Base-by-base conservation (phyloP, 2,329 filamentous ascomycete genomes). In the Periconia sp. region DNA sequence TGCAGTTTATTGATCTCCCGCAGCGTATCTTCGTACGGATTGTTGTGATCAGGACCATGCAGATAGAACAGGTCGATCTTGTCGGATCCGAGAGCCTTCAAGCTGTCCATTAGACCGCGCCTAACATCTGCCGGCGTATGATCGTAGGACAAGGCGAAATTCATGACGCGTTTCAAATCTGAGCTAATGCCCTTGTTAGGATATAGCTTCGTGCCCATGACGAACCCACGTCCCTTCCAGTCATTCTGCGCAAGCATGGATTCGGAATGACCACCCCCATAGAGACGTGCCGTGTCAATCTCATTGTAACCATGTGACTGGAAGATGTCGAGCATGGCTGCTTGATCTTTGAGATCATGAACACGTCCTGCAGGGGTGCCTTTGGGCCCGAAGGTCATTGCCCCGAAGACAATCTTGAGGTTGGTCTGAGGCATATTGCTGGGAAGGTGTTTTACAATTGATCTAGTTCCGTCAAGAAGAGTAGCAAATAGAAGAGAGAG, bases 1-100 rank as follows among this genome's bases (percentile, higher is more conserved):
- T 76, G 62, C 1, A 80, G 64, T 4, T 70, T 57, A 50, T 81
- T 69, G 23, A 80, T 71, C 18, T 68, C 75, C 5, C 63, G 57
- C n/a, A 79, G 61, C 1, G 77, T 78, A 4, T 73, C 71, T 36
- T 74, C 72, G 36, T 72, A 69, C 0, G 75, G 71, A 0, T 61
- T 69, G 1, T 43, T 69, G 4, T 71, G 59, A 50, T 79, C 76
- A 40, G 75, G 75, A 1, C 57, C 69, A 46, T 79, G 76, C 4
- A 78, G 62, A 41, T 79, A 79, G 56, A 62, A 77, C 40, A 75
- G 60, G 31, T 78, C 65, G 5, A 78, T 36, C 1, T 35, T 48
- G 9, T 52, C 42, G 0, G 61, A 49, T 19, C 56, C 54, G 4
- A 32, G 15, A 10, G 30, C 30, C 16, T 32, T 18, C 13, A 18